Evolutionary conservation across 192 early-diverging fungal species (phyloP), one percentile per base, ranked within the genome.

Genomic region (Thamnidium elegans): DNA sequence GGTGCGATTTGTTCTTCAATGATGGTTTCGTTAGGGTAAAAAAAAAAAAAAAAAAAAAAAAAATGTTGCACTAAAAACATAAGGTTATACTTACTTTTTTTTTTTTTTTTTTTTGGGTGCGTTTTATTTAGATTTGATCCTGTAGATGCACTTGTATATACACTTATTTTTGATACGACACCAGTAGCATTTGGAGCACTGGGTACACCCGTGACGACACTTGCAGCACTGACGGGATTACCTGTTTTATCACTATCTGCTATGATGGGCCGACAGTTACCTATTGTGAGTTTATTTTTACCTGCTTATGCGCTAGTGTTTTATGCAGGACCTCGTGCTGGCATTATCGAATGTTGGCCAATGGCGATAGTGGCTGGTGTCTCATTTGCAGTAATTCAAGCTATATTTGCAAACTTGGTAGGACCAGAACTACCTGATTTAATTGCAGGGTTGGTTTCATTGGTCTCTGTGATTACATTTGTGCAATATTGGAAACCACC

Each of bases 371-470:
- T 76, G 19, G 54, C 66, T 10, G 58, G 63, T 20, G 10, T 71
- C 13, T 76, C 70, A 19, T 76, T 76, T 62, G 62, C 70, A 44
- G 53, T 68, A 4, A 48, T 68, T 23, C 74, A 76, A 55, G 56
- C 63, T 45, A 34, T 73, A 15, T 73, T 68, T 58, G 50, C 74
- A n/a, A 76, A 76, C 42, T 55, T 71, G 11, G 66, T 76, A n/a
- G 70, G 74, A 26, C 70, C 70, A 46, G 74, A 72, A 61, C 34
- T 76, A 19, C 74, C 74, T 21, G 74, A 76, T 56, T 30, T 76
- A 7, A 54, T 66, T 58, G 70, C 70, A 30, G 74, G 68, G 54
- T 34, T 76, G 6, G 62, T 68, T 13, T 76, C 69, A n/a, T 39
- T 76, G 9, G 15, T 76, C 3, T 58, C 55, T 9, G 26, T 65